Base-by-base conservation (phyloP, 805 yeast genomes). In the Grigorovia jiainica region DNA sequence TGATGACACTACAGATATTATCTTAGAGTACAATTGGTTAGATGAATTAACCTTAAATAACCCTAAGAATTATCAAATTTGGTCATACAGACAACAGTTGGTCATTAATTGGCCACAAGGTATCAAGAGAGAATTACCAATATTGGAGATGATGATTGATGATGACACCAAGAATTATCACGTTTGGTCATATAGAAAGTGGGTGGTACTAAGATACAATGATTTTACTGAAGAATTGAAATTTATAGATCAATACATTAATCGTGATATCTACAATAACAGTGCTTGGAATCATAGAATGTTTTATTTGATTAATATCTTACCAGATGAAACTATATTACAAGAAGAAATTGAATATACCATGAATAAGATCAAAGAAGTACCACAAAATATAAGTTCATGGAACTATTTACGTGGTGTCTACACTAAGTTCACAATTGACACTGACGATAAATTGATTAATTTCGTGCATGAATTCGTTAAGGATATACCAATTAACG, bases 21-120 rank as follows among this genome's bases (percentile, higher is more conserved):
- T 64, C 11, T 63, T 67, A 13, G 95, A 90, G 54, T 66, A 87
- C 31, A 75, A 75, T 31, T 87, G 95, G 95, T 71, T 87, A 47
- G 92, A 85, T 52, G 68, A 68, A 27, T 65, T 85, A 29, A 89
- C 95, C 0, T 55, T 82, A 38, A 78, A 73, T 10, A 82, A 83
- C 58, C 82, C 89, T 33, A 92, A 92, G 60, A 90, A 89, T 66
- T 92, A 92, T 63, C 98, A 92, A 61, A 82, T 90, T n/a, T 92
- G 97, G 97, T 85, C 89, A 52, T 89, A 90, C 56, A 73, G 97
- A 43, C 89, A 82, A 54, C 65, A 78, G 27, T 57, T 90, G 7
- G 63, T 82, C 42, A 29, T 40, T 2, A 69, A 69, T 34, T 42
- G 58, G 43, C 58, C 62, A 8, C 33, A 35, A 13, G 27, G 11